Percentiles rank a stretch among this genome's conserved stretches.
phyloP scores from a whole-genome alignment of 257 asterid genomes.

The Petunia secreta region DNA sequence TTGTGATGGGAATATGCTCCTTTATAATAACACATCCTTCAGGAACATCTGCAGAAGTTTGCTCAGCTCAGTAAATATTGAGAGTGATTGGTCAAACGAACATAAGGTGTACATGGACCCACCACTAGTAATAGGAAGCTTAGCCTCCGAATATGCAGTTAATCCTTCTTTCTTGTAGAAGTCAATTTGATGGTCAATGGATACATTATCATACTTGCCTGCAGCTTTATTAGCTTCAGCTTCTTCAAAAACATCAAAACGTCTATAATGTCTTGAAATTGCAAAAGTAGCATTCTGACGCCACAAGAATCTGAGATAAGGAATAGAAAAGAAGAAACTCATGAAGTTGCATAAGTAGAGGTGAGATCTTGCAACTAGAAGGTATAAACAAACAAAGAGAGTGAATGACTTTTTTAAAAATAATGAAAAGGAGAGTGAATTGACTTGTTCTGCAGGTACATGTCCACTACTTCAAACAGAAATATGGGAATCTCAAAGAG shows the following conservation, averaged over 20 bases:
- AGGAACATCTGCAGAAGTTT: conserved; percentile 87
- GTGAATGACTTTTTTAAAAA: not conserved
- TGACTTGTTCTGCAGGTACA: not conserved
- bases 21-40: conserved; percentile 93
- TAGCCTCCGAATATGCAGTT: conserved; percentile 74
- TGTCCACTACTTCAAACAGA: not conserved
- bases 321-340: conserved; percentile 14
- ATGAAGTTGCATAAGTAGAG: not conserved
- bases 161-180: conserved; percentile 86
- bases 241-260: conserved; percentile 92
- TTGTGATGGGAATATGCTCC: conserved; percentile 86
- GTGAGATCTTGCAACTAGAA: conserved; percentile 15
- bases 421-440: too few relatives aligned
- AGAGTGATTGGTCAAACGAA: conserved; percentile 6
- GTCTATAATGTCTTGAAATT: conserved; percentile 85
- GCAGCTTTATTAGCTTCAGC: conserved; percentile 97
- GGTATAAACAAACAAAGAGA: not conserved
- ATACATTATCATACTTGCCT: conserved; percentile 73
- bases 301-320: conserved; percentile 80
- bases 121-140: conserved; percentile 98
- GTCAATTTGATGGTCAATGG: conserved; percentile 80
- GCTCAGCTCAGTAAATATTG: conserved; percentile 23
- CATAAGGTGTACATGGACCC: conserved; percentile 28
- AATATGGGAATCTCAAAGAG: not conserved
- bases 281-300: conserved; percentile 89